Evolutionary conservation across 495 filamentous ascomycete species (phyloP).

Genomic region (Aspergillus coremiiformis): DNA sequence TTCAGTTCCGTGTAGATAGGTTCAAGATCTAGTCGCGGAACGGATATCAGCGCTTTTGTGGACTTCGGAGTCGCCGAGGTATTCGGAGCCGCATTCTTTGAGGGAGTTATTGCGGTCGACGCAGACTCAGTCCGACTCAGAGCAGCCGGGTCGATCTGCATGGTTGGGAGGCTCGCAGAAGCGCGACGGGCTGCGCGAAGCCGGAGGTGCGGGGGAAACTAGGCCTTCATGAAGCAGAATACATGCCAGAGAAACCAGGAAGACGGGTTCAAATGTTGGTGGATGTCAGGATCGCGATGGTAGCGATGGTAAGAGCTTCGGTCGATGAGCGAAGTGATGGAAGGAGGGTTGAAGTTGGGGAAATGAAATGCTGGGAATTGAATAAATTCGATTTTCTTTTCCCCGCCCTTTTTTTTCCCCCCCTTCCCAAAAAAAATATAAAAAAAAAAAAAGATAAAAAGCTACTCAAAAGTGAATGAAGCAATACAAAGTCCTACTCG

Average conservation of each 20-base stretch:
- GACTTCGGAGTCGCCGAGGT: constrained; percentile 47
- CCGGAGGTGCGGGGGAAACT: constrained; percentile 26
- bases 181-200: constrained; percentile 43
- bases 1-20: constrained; percentile 84
- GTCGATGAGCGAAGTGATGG: constrained; percentile 20
- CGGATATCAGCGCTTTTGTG: constrained; percentile 54
- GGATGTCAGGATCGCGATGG: constrained; percentile 21
- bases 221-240: constrained; percentile 38
- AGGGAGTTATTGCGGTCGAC: constrained; percentile 50
- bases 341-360: constrained; percentile 23
- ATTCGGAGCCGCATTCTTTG: constrained; percentile 54
- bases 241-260: constrained; percentile 9
- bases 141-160: constrained; percentile 84
- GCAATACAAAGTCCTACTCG: background rate
- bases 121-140: constrained; percentile 62
- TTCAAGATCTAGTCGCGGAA: constrained; percentile 83
- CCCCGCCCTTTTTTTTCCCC: too few species aligned
- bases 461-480: background rate
- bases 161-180: constrained; percentile 39
- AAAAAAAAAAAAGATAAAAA: constrained; percentile 1
- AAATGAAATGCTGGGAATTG: constrained; percentile 16
- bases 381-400: too few species aligned
- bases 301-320: constrained; percentile 18
- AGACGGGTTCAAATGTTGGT: constrained; percentile 2
- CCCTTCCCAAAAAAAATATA: too few species aligned